Conservation (phyloP, 352 stramenopile genomes). For the Pythium brachiatum region DNA sequence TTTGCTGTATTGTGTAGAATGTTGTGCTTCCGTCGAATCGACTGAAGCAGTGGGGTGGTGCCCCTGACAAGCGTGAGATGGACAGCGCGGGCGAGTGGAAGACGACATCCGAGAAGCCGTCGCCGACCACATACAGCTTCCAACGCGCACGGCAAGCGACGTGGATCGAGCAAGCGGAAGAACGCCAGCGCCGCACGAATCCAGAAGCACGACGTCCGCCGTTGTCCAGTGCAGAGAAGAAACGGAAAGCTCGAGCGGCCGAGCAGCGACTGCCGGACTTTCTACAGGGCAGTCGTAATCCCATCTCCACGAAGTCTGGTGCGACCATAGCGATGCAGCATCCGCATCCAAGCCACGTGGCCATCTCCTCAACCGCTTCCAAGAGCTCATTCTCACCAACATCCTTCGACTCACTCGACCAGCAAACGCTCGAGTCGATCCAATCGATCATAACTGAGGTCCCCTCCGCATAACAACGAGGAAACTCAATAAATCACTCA, state of each 20-base stretch:
- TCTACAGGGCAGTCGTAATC: slow-evolving; percentile 44
- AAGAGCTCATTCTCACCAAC: background rate
- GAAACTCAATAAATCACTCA: no score
- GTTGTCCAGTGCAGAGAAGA: background rate
- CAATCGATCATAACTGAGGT: slow-evolving; percentile 1
- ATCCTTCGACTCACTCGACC: slow-evolving; percentile 21
- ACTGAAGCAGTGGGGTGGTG: slow-evolving; percentile 44
- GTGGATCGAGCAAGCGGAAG: slow-evolving; percentile 76
- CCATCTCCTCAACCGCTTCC: background rate
- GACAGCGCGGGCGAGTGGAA: slow-evolving; percentile 61
- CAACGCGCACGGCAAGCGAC: slow-evolving; percentile 40
- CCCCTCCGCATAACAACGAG: no score
- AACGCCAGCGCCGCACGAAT: slow-evolving; percentile 39
- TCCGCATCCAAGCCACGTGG: background rate
- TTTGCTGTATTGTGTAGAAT: background rate
- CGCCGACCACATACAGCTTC: slow-evolving; percentile 54
- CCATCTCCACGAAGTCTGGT: slow-evolving; percentile 30
- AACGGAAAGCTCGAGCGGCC: background rate
- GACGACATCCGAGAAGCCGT: slow-evolving; percentile 58
- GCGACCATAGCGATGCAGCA: background rate
- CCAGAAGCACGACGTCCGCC: slow-evolving; percentile 29
- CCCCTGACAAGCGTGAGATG: slow-evolving; percentile 43
- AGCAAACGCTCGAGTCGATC: slow-evolving; percentile 16
- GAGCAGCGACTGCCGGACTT: slow-evolving; percentile 41
- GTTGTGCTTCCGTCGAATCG: slow-evolving; percentile 29